Evolutionary conservation across 352 stramenopile genomes (phyloP), one percentile per base, ranked within the genome.

Genomic region (Phytophthora palmivora): DNA sequence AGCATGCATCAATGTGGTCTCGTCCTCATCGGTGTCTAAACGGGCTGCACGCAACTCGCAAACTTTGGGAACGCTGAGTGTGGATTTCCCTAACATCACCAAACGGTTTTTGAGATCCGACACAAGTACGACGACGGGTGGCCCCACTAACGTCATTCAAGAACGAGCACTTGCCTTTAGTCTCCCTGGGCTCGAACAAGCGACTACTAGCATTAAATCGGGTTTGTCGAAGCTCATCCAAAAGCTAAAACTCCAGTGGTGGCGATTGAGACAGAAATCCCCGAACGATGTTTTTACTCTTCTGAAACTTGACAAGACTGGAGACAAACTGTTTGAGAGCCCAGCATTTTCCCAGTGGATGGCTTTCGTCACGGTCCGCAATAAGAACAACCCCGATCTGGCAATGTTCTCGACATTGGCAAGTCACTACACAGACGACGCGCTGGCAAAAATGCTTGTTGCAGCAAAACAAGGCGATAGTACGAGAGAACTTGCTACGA

Each of bases 221-320:
- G 28, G 39, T 18, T 12, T 28, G 9, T 38, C 39, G 2, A 41
- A 18, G 18, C 2, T 49, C 6, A 11, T 56, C 16, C 45, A 52
- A 16, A 41, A 38, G 2, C 34, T 46, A 11, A 22, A 56, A 15
- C 24, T 47, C n/a, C 36, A 46, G 38, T 47, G 34, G 44, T 30
- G n/a, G 15, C n/a, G 19, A 3, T 7, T 22, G 16, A 8, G 34
- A 14, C 37, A 38, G 34, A 56, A 50, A 36, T 50, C 51, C 37
- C 28, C 51, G 39, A 37, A 49, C 14, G 22, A 59, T 3, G 22
- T 59, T 19, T 59, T 50, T n/a, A n/a, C n/a, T n/a, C n/a, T n/a
- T n/a, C n/a, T n/a, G n/a, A n/a, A n/a, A n/a, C n/a, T n/a, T n/a
- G 14, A 28, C 14, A 8, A 36, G 15, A 49, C 33, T 19, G 30